These are phyloP conservation scores for Penicillium cataractarum DNA, from an alignment of 495 filamentous ascomycete genomes.

Conservation along the genomic window DNA sequence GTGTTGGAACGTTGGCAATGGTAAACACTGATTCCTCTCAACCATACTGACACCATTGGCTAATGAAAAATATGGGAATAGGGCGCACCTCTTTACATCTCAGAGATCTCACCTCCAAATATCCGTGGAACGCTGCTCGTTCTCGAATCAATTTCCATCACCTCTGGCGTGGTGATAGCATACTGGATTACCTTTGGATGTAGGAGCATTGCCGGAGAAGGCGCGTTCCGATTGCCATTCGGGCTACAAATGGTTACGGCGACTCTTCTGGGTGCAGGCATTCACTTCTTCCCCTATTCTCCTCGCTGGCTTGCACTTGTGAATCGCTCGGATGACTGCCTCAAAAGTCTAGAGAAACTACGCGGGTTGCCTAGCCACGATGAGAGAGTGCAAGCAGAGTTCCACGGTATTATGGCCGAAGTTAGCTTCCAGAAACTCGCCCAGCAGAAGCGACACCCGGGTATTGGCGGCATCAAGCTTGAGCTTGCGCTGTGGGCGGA, in stretches of 20 bases:
- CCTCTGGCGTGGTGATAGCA: conserved; percentile 40
- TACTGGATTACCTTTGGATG: conserved; percentile 19
- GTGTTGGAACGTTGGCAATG: conserved; percentile 37
- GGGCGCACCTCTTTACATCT: conserved; percentile 20
- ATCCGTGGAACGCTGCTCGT: conserved; percentile 20
- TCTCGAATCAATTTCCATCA: conserved; percentile 27
- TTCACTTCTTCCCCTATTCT: conserved; percentile 73
- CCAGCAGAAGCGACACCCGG: conserved; percentile 9
- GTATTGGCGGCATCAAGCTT: conserved; percentile 3
- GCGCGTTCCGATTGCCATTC: conserved; percentile 65
- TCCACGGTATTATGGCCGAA: conserved; percentile 8
- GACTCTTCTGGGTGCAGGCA: conserved; percentile 56
- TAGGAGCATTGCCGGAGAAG: conserved; percentile 15
- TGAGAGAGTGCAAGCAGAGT: conserved; percentile 9
- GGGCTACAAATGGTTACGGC: conserved; percentile 61
- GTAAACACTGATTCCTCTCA: background rate
- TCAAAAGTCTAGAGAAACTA: conserved; percentile 51
- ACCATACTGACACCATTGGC: background rate
- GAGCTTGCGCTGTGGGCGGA: conserved; percentile 10
- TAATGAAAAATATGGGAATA: background rate
- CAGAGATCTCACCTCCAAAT: conserved; percentile 18
- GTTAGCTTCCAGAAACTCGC: conserved; percentile 9
- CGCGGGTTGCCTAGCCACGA: conserved; percentile 7
- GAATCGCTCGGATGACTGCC: conserved; percentile 64
- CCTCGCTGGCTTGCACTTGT: conserved; percentile 72